These are phyloP conservation scores for Phytophthora agathidicida DNA, from an alignment of 352 stramenopile genomes.

Conservation along the genomic window DNA sequence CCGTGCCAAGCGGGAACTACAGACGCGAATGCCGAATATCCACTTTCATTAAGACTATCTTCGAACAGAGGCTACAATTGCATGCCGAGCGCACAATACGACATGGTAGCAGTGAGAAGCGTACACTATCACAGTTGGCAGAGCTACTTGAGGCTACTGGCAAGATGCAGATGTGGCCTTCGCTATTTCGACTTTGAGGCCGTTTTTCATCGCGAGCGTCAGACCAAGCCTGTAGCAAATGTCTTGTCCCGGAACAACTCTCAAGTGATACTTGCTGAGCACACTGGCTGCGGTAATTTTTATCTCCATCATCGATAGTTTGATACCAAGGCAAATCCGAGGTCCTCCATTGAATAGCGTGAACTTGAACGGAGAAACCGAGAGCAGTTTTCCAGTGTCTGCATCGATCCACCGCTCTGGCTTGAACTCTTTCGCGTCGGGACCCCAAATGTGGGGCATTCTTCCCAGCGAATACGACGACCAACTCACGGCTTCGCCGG, in stretches of 20 bases:
- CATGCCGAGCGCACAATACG: not conserved
- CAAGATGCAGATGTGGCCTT: not conserved
- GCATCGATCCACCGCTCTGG: conserved; percentile 50
- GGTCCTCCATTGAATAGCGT: conserved; percentile 54
- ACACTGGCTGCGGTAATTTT: conserved; percentile 54
- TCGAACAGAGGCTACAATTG: conserved; percentile 8
- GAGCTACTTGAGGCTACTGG: too few relatives aligned
- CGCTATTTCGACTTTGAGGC: conserved; percentile 14
- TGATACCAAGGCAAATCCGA: conserved; percentile 48
- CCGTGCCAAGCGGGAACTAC: conserved; percentile 21
- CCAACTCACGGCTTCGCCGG: conserved; percentile 36
- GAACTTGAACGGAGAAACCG: conserved; percentile 53
- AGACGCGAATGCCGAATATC: conserved; percentile 3
- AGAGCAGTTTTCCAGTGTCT: conserved; percentile 26
- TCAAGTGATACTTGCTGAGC: conserved; percentile 48
- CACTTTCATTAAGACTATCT: conserved; percentile 32
- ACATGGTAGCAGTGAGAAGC: too few relatives aligned
- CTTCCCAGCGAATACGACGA: conserved; percentile 48
- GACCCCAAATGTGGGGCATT: conserved; percentile 43
- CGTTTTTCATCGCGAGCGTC: conserved; percentile 39
- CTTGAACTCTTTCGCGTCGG: conserved; percentile 47
- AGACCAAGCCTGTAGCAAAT: conserved; percentile 36
- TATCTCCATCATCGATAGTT: conserved; percentile 60
- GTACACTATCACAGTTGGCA: not conserved
- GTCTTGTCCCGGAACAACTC: conserved; percentile 20